Evolutionary conservation across 1,284 basidiomycete genomes (phyloP).

Genomic region (Cerrena zonata): DNA sequence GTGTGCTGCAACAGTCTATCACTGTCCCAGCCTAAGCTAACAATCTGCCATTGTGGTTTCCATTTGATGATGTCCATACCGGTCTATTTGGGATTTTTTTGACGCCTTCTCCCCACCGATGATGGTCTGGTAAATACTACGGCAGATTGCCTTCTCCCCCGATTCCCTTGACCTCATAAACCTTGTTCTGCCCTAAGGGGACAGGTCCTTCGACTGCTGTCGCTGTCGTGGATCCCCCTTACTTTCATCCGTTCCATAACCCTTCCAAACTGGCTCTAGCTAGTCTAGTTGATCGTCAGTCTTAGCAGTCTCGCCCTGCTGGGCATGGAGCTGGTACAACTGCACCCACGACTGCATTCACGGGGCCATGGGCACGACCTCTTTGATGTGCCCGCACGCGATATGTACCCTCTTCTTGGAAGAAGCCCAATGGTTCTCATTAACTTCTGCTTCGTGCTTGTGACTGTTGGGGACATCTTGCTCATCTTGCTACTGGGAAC

Average conservation of each 20-base stretch:
- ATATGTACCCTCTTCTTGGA: conserved; percentile 13
- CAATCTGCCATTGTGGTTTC: neutral
- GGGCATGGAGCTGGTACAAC: neutral
- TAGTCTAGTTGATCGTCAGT: conserved; percentile 1
- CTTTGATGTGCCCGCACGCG: neutral
- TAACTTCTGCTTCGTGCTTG: conserved; percentile 16
- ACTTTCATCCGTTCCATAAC: neutral
- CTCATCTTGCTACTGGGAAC: conserved; percentile 16
- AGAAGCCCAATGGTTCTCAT: conserved; percentile 11
- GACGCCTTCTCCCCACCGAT: too few relatives aligned
- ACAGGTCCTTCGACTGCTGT: too few relatives aligned
- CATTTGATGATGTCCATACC: neutral
- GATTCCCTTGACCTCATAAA: too few relatives aligned
- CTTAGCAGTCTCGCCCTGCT: neutral
- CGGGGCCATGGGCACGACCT: neutral
- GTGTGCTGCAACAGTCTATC: neutral
- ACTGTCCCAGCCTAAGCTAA: neutral
- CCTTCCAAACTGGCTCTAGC: conserved; percentile 1
- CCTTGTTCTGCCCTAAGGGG: too few relatives aligned
- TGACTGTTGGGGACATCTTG: conserved; percentile 16
- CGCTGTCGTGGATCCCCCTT: neutral
- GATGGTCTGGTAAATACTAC: too few relatives aligned
- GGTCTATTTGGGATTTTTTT: too few relatives aligned
- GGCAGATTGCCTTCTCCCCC: too few relatives aligned
- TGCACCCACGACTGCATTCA: neutral